These are phyloP conservation scores for Pittosporum tobira DNA, from an alignment of 129 eudicot genomes.

Conservation along the genomic window DNA sequence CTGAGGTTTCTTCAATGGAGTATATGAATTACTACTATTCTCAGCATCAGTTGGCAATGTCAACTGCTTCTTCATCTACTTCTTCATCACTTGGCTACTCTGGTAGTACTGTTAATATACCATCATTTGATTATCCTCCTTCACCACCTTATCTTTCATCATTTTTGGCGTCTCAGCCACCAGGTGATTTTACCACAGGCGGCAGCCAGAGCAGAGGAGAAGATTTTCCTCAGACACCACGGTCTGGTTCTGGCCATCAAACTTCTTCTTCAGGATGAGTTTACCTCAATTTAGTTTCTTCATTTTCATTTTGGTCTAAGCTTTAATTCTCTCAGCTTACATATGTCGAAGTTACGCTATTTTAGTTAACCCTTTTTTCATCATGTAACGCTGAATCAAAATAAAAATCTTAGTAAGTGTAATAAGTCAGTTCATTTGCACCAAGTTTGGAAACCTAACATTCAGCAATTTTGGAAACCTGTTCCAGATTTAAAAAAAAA, in stretches of 20 bases:
- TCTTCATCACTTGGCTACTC: background rate
- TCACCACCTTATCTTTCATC: background rate
- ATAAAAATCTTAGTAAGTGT: too few species aligned
- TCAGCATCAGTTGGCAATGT: slow-evolving; percentile 5
- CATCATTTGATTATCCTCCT: background rate
- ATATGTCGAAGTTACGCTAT: too few species aligned
- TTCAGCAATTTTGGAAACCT: too few species aligned
- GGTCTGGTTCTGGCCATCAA: slow-evolving; percentile 5
- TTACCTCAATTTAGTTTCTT: background rate
- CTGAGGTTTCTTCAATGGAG: background rate
- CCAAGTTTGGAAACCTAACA: too few species aligned
- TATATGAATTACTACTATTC: slow-evolving; percentile 1
- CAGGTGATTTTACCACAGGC: background rate
- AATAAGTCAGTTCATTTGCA: too few species aligned
- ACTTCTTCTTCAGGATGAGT: slow-evolving; percentile 3
- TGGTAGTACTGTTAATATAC: background rate
- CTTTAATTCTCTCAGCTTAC: background rate
- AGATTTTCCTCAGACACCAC: background rate
- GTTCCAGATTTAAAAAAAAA: too few species aligned
- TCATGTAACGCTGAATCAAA: too few species aligned
- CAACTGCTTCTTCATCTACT: slow-evolving; percentile 6
- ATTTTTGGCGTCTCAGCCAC: background rate
- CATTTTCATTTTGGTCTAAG: background rate
- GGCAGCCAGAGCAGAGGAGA: background rate
- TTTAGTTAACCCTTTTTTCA: too few species aligned